A percentile compares a stretch with the other conserved stretches of the same genome.
These are phyloP conservation scores for Pythium pyrilobum DNA, from an alignment of 352 stramenopile genomes.

Conservation along the genomic window DNA sequence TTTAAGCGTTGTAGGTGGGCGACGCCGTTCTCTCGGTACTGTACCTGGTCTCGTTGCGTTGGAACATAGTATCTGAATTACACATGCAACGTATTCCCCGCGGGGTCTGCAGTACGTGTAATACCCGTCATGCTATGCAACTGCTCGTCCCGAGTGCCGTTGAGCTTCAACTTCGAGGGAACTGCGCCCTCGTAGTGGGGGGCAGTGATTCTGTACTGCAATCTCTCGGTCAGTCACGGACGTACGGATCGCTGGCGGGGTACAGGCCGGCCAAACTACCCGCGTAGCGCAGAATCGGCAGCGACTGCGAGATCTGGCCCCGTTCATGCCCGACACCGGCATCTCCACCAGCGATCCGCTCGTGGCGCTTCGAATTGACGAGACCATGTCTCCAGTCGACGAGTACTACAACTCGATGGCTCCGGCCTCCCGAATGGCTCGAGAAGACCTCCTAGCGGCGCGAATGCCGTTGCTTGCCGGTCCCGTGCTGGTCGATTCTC, in stretches of 20 bases:
- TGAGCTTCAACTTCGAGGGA: no score
- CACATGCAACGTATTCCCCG: no score
- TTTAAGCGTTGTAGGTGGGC: no score
- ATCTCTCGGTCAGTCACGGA: no score
- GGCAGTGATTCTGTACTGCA: no score
- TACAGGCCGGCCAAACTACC: slow-evolving; percentile 26
- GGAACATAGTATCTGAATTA: no score
- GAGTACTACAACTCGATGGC: slow-evolving; percentile 14
- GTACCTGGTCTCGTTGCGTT: no score
- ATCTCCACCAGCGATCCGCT: slow-evolving; percentile 31
- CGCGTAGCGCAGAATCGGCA: slow-evolving; percentile 35
- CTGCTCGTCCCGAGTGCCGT: no score
- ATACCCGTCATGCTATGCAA: no score
- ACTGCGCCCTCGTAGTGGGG: no score
- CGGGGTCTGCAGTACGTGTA: no score
- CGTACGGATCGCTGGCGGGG: slow-evolving; percentile 24
- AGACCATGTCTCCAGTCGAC: slow-evolving; percentile 17
- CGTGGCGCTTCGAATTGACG: slow-evolving; percentile 21
- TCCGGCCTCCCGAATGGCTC: slow-evolving; percentile 14
- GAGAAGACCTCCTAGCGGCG: slow-evolving; percentile 3
- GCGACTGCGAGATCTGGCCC: slow-evolving; percentile 35
- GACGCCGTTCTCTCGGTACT: background rate
- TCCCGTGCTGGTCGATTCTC: background rate
- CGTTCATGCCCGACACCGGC: slow-evolving; percentile 27
- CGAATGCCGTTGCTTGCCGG: slow-evolving; percentile 8